Evolutionary conservation across 805 yeast genomes (phyloP).

Genomic region (Sugiyamaella chiloensis): DNA sequence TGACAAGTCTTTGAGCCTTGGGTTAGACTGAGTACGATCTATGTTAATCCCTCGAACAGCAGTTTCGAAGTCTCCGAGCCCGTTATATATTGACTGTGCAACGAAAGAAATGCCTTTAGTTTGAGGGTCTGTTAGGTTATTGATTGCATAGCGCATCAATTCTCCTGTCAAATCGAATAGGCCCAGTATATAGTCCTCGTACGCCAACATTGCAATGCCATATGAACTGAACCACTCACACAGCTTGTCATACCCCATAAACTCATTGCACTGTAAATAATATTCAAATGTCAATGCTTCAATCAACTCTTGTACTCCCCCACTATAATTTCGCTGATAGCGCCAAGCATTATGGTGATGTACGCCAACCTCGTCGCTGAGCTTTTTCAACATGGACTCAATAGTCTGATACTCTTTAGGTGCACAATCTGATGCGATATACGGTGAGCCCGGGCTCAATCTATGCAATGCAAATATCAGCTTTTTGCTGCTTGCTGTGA

Average conservation of each 20-base stretch:
- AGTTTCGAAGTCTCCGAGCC: slow-evolving; percentile 17
- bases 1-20: slow-evolving; percentile 14
- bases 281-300: slow-evolving; percentile 28
- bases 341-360: slow-evolving; percentile 12
- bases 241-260: slow-evolving; percentile 12
- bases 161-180: slow-evolving; percentile 44
- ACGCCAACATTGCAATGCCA: slow-evolving; percentile 12
- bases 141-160: slow-evolving; percentile 40
- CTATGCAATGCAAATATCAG: slow-evolving; percentile 19
- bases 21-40: slow-evolving; percentile 3
- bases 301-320: slow-evolving; percentile 28
- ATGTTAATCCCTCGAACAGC: slow-evolving; percentile 13
- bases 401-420: neutral
- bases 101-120: slow-evolving; percentile 12
- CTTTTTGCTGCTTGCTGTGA: slow-evolving; percentile 41
- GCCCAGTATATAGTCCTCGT: slow-evolving; percentile 40
- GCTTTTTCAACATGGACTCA: slow-evolving; percentile 3
- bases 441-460: neutral
- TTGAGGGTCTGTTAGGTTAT: slow-evolving; percentile 22
- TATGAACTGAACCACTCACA: neutral
- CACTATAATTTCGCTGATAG: slow-evolving; percentile 21
- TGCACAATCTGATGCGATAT: neutral
- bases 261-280: slow-evolving; percentile 18
- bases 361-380: slow-evolving; percentile 10
- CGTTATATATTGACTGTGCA: slow-evolving; percentile 15